These are phyloP conservation scores for Boletus rufocinnamomeus DNA, from an alignment of 768 basidiomycete genomes.

Conservation along the genomic window DNA sequence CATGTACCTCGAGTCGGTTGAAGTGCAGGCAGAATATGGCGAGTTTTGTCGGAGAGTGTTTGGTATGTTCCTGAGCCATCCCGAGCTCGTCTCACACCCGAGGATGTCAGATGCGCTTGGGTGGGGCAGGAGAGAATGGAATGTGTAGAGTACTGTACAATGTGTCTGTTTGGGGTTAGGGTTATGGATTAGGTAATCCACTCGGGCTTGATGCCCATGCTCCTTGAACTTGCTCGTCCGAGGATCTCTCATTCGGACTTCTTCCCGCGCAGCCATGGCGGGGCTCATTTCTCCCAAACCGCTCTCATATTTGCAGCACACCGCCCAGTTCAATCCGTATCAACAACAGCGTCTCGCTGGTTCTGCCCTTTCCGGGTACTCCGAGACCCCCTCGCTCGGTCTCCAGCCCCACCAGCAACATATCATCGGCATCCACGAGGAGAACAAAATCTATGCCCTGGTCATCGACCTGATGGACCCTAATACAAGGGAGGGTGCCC, in stretches of 20 bases:
- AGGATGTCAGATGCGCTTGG: slow-evolving; percentile 35
- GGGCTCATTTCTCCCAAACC: slow-evolving; percentile 65
- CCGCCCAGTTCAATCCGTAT: slow-evolving; percentile 60
- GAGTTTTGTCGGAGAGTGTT: slow-evolving; percentile 40
- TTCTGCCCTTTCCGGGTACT: slow-evolving; percentile 44
- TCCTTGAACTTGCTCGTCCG: neutral
- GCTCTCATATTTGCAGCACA: slow-evolving; percentile 64
- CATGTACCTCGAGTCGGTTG: slow-evolving; percentile 10
- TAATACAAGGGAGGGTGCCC: slow-evolving; percentile 80
- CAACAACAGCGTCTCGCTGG: slow-evolving; percentile 43
- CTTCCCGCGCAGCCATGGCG: slow-evolving; percentile 45
- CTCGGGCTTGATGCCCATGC: neutral
- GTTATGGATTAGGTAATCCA: slow-evolving; percentile 31
- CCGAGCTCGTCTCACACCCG: slow-evolving; percentile 35
- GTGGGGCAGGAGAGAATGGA: slow-evolving; percentile 31
- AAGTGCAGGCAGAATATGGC: slow-evolving; percentile 33
- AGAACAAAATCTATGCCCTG: slow-evolving; percentile 85
- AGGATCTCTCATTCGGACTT: slow-evolving; percentile 17
- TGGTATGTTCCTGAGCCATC: slow-evolving; percentile 29
- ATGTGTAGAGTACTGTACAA: neutral
- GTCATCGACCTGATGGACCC: slow-evolving; percentile 88
- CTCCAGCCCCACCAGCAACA: slow-evolving; percentile 57
- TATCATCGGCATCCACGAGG: slow-evolving; percentile 57
- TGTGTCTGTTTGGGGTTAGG: slow-evolving; percentile 25
- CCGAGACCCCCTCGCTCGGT: slow-evolving; percentile 63